phyloP scores from a whole-genome alignment of 2,329 filamentous ascomycete species.

The Akanthomyces uredinophilus region DNA sequence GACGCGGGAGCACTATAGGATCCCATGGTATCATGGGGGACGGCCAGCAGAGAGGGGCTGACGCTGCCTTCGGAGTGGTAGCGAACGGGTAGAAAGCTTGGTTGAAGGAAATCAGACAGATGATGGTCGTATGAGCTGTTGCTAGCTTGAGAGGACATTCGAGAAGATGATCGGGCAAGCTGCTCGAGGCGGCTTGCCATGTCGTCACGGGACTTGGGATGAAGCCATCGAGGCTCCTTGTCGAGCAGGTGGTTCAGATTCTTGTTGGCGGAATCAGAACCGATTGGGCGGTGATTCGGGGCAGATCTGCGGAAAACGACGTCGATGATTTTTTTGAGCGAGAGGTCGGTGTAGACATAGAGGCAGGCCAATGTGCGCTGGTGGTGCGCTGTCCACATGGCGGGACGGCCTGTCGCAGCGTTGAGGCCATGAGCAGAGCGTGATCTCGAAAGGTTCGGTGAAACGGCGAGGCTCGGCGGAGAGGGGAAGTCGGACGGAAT shows the following conservation, averaged over 20 bases:
- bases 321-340: constrained; percentile 44
- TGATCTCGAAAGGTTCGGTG: constrained; percentile 12
- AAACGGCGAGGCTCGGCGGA: neutral
- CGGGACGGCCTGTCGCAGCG: constrained; percentile 43
- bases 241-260: constrained; percentile 52
- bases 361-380: constrained; percentile 50
- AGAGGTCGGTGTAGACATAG: constrained; percentile 52
- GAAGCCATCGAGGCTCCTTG: constrained; percentile 54
- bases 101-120: neutral
- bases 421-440: constrained; percentile 26
- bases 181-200: constrained; percentile 47
- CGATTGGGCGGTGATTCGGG: constrained; percentile 33
- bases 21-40: neutral
- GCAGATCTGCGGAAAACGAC: constrained; percentile 37
- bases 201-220: constrained; percentile 45
- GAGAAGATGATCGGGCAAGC: constrained; percentile 31
- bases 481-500: neutral
- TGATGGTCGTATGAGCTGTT: neutral
- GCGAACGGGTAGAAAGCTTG: too few species aligned
- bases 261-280: constrained; percentile 54
- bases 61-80: neutral
- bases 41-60: neutral
- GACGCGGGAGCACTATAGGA: constrained; percentile 1
- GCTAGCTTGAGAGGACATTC: neutral
- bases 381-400: constrained; percentile 49